Conservation (phyloP, 164 flowering plant genomes). For the Houttuynia cordata region DNA sequence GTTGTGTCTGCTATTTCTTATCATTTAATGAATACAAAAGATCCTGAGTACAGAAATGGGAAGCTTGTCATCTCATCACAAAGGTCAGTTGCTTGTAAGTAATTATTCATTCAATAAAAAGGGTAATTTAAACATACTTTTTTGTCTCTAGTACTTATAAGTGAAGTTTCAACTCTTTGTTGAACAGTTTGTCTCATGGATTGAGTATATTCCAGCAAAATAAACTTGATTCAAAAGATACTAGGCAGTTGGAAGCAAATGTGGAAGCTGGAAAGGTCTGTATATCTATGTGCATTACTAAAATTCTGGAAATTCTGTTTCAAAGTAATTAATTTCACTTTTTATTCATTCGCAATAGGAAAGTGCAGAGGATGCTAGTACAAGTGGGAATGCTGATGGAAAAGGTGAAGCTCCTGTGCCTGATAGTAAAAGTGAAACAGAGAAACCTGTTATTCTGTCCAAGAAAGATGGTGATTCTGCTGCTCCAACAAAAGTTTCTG, state of each 20-base stretch:
- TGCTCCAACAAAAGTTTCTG: constrained; percentile 38
- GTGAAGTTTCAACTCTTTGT: constrained; percentile 5
- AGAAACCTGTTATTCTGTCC: constrained; percentile 23
- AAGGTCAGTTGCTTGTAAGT: constrained; percentile 32
- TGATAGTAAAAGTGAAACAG: constrained; percentile 41
- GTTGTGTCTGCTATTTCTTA: constrained; percentile 87
- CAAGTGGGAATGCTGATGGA: constrained; percentile 30
- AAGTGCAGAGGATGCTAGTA: constrained; percentile 15
- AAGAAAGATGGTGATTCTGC: constrained; percentile 42
- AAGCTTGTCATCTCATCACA: constrained; percentile 75
- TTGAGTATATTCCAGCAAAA: constrained; percentile 69
- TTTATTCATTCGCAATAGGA: constrained; percentile 17
- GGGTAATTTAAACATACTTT: too few relatives aligned
- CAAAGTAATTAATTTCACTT: not conserved
- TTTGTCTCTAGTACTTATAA: too few relatives aligned
- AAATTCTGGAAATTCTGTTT: not conserved
- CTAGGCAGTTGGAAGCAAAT: constrained; percentile 36
- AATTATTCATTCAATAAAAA: too few relatives aligned
- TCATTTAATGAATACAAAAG: constrained; percentile 77
- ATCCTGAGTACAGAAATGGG: constrained; percentile 81
- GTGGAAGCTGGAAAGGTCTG: constrained; percentile 47
- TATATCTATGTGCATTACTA: not conserved
- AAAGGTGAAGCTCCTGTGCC: constrained; percentile 27
- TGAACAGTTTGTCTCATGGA: constrained; percentile 80
- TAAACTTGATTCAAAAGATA: constrained; percentile 31